Evolutionary conservation across 2,329 filamentous ascomycete genomes (phyloP).

Genomic region (Colletotrichum agaves): DNA sequence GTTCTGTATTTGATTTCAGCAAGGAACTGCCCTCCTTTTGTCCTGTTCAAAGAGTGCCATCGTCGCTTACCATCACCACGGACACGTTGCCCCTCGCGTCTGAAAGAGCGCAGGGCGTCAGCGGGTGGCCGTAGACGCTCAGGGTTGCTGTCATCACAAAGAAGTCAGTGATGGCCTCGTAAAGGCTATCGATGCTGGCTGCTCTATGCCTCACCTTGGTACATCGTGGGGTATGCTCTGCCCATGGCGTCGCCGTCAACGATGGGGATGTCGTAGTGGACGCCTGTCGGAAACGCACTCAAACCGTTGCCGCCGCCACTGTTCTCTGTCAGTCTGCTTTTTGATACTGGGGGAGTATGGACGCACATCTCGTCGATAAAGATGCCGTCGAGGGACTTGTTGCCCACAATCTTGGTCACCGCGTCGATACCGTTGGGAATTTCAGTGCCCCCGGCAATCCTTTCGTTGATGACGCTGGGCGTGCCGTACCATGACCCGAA

Average conservation of each 20-base stretch:
- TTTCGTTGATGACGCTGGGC: slow-evolving; percentile 47
- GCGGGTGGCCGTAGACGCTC: slow-evolving; percentile 51
- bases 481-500: slow-evolving; percentile 59
- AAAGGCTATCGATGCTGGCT: slow-evolving; percentile 39
- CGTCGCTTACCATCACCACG: slow-evolving; percentile 41
- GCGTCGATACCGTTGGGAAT: slow-evolving; percentile 51
- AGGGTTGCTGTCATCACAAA: slow-evolving; percentile 44
- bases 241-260: slow-evolving; percentile 53
- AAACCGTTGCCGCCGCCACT: slow-evolving; percentile 57
- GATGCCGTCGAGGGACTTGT: slow-evolving; percentile 47
- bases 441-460: slow-evolving; percentile 46
- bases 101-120: slow-evolving; percentile 49
- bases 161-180: slow-evolving; percentile 43
- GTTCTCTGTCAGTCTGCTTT: slow-evolving; percentile 30
- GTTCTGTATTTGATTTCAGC: slow-evolving; percentile 39
- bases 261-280: slow-evolving; percentile 50
- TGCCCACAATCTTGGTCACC: slow-evolving; percentile 46
- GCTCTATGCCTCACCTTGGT: slow-evolving; percentile 40
- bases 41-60: background rate
- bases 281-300: slow-evolving; percentile 46
- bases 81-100: slow-evolving; percentile 42
- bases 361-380: slow-evolving; percentile 52
- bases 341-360: background rate
- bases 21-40: background rate
- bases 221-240: slow-evolving; percentile 50